Percentiles rank a stretch among this genome's conserved stretches.
Conservation (phyloP, 208 protist species). For the Crithidia sp. region DNA sequence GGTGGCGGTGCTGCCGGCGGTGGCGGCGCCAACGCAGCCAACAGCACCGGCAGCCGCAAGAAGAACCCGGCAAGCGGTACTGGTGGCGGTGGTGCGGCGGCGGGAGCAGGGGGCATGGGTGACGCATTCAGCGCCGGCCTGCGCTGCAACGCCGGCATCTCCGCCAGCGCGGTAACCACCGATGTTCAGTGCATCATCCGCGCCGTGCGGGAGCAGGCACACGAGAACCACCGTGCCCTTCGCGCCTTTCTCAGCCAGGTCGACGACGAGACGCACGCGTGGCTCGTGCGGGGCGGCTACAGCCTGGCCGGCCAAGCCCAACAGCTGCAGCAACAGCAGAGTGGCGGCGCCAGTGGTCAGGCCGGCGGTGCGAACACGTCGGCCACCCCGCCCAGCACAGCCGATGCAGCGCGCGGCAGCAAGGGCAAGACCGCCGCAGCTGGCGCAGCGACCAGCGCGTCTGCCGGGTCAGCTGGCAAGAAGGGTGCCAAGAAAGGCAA, state of each 20-base stretch:
- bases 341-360: not conserved
- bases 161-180: slow-evolving; percentile 14
- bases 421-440: slow-evolving; percentile 5
- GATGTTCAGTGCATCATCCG: slow-evolving; percentile 27
- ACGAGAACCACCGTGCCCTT: slow-evolving; percentile 24
- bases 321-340: slow-evolving; percentile 3
- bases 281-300: slow-evolving; percentile 39
- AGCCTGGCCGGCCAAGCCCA: slow-evolving; percentile 8
- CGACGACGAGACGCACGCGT: slow-evolving; percentile 24
- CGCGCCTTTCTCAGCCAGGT: slow-evolving; percentile 18
- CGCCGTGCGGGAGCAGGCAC: slow-evolving; percentile 22
- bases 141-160: slow-evolving; percentile 1
- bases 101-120: not conserved
- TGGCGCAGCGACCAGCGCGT: not conserved
- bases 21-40: slow-evolving; percentile 7
- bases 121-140: not conserved
- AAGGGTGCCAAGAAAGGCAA: not conserved
- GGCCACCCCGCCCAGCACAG: not conserved
- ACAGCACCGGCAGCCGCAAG: slow-evolving; percentile 9
- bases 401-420: not conserved
- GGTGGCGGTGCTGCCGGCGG: slow-evolving; percentile 8
- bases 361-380: not conserved
- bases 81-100: not conserved
- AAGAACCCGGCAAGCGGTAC: not conserved
- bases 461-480: slow-evolving; percentile 1